A percentile compares a stretch with the other conserved stretches of the same genome.
These are phyloP conservation scores for Schizophyllum amplum DNA, from an alignment of 1,284 basidiomycete species.

Conservation along the genomic window DNA sequence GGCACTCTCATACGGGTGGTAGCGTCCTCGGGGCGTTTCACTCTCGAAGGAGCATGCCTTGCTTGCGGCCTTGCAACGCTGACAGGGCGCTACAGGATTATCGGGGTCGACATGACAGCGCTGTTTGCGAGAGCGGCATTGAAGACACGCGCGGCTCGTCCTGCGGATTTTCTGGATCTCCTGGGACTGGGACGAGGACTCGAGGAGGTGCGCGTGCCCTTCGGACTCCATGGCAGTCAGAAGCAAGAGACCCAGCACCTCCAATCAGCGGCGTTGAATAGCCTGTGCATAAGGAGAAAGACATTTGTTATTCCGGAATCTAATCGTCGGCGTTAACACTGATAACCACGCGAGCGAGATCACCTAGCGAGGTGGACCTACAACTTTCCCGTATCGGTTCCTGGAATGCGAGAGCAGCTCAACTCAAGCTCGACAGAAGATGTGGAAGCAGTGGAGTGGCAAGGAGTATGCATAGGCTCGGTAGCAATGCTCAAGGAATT, in stretches of 20 bases:
- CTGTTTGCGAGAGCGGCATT: constrained; percentile 4
- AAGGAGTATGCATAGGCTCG: too few species aligned
- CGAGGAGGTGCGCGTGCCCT: neutral
- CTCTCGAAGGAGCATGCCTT: constrained; percentile 6
- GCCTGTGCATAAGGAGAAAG: neutral
- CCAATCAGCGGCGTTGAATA: neutral
- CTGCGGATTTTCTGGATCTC: neutral
- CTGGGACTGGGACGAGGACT: neutral
- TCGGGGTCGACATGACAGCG: constrained; percentile 4
- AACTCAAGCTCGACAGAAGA: too few species aligned
- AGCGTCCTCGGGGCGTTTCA: neutral
- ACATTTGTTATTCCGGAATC: neutral
- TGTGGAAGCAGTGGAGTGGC: too few species aligned
- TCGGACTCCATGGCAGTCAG: neutral
- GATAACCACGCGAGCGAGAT: neutral
- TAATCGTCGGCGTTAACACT: neutral
- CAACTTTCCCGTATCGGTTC: neutral
- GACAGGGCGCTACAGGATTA: neutral
- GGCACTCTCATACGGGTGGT: neutral
- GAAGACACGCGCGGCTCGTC: constrained; percentile 2
- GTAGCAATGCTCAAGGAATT: too few species aligned
- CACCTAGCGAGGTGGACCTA: neutral
- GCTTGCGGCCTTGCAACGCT: constrained; percentile 2
- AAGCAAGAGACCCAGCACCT: neutral
- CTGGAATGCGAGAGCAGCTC: too few species aligned